Evolutionary conservation across 805 yeast genomes (phyloP).

Genomic region (Metschnikowia chrysomelidarum): DNA sequence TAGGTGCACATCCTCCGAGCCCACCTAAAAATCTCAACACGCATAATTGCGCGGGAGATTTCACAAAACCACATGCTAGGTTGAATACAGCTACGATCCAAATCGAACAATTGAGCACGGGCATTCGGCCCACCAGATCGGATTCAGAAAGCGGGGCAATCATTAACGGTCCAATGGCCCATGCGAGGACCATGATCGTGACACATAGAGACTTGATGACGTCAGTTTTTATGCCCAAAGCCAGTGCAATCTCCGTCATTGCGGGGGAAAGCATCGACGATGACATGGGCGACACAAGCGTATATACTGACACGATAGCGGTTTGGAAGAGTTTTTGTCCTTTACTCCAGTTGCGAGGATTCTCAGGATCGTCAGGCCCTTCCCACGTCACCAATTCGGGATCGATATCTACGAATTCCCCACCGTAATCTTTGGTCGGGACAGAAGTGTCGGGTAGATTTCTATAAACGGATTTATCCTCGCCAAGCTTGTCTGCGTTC

Average conservation of each 20-base stretch:
- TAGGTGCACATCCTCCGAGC: conserved; percentile 61
- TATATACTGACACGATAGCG: conserved; percentile 49
- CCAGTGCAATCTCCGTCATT: conserved; percentile 43
- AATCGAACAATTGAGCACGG: conserved; percentile 52
- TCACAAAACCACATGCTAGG: conserved; percentile 61
- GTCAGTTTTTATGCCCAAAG: conserved; percentile 29
- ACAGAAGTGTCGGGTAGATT: conserved; percentile 29
- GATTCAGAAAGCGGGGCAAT: conserved; percentile 69
- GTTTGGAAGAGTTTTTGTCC: conserved; percentile 44
- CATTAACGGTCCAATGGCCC: conserved; percentile 65
- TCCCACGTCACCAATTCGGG: conserved; percentile 72
- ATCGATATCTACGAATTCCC: conserved; percentile 52
- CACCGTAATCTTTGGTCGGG: conserved; percentile 45
- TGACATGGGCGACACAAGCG: conserved; percentile 60
- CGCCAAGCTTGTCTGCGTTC: conserved; percentile 3
- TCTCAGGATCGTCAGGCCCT: conserved; percentile 56
- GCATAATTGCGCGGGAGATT: conserved; percentile 56
- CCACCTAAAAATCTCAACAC: conserved; percentile 65
- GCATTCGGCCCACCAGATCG: conserved; percentile 52
- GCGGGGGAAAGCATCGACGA: conserved; percentile 67
- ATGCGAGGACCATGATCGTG: conserved; percentile 64
- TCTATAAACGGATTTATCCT: conserved; percentile 7
- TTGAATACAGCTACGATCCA: conserved; percentile 50
- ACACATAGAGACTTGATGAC: conserved; percentile 38
- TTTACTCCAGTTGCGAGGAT: conserved; percentile 63